Base-by-base conservation (phyloP, 1,139 yeast genomes). In the Protomyces arabidopsidicola region DNA sequence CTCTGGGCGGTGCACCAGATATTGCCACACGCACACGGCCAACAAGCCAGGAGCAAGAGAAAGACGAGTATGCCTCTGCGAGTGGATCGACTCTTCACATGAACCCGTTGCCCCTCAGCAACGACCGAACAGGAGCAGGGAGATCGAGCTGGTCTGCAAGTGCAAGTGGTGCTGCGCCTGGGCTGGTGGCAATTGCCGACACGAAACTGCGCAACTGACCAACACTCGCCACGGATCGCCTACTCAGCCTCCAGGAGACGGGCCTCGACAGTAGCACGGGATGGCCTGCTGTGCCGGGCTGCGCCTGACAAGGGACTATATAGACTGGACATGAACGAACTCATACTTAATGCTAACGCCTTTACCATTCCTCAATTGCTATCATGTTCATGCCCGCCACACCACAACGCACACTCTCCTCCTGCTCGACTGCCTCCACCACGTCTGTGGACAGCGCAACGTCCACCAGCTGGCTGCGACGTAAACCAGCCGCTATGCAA, bases 1-100 rank as follows among this genome's bases (percentile, higher is more conserved):
- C 63, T 16, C 24, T 60, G 53, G 63, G 63, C 27, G 63, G 63
- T 35, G 58, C 58, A 10, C 63, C 62, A 8, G 55, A 27, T 12
- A 39, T 58, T 16, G 56, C 42, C n/a, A 45, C n/a, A 16, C 52
- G 56, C 5, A 58, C 62, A 8, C 53, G 35, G 45, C 62, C 62
- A n/a, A 2, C 35, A 24, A 12, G 39, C 8, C 4, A 2, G 22
- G 18, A 24, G 14, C 45, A 38, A 14, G 39, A 20, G 9, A 18
- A 36, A 14, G 42, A 36, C 16, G 31, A 8, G 31, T 27, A 3
- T 27, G 31, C 31, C 31, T 27, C 31, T 27, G 31, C 31, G 31
- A 27, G 31, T 27, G 31, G 31, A 27, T 27, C 31, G 31, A 27
- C 31, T 8, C 31, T 27, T 8, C 31, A 27, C 9, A 27, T 27